Base-by-base conservation (phyloP, 2,329 filamentous ascomycete genomes). In the Colletotrichum liriopes region DNA sequence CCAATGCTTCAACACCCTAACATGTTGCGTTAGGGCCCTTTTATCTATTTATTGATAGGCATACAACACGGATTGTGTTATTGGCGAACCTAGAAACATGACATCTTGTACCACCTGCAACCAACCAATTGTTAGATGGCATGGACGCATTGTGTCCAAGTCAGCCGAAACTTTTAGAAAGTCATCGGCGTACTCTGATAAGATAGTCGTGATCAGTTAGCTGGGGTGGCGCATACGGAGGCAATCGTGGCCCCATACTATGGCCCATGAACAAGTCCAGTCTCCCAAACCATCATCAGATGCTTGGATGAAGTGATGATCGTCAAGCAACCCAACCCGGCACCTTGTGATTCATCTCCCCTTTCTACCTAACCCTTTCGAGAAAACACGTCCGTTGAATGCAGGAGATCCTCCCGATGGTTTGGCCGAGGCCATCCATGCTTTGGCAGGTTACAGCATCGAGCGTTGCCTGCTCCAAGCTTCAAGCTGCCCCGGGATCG, bases 401-500 rank as follows among this genome's bases (percentile, higher is more conserved):
- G 63, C 54, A 66, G n/a, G 7, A 37, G 41, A 67, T 55, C 29
- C 32, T 62, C 26, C 68, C 65, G 69, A 68, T 16, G 37, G 26
- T 69, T 54, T 47, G 69, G 58, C 65, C 65, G 65, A 58, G 41
- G 41, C n/a, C 43, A 59, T 60, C 26, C 55, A 39, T 39, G 39
- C 20, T 45, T 67, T 63, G 54, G 47, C 39, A 35, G 45, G 11
- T 39, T 47, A 23, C 67, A 52, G n/a, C 45, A 41, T 65, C 29
- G 43, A n/a, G 20, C 7, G 14, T 62, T 39, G 56, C 20, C 16
- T 26, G 16, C 55, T n/a, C 12, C 37, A 32, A 61, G 58, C 41
- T 16, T 16, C 23, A 41, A 16, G 49, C 5, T 29, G 7, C 39
- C 37, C 39, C 9, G 29, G 29, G 26, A 47, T 47, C 9, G 26